phyloP scores from a whole-genome alignment of 2,329 filamentous ascomycete species.

The Aspergillus hiratsukae region DNA sequence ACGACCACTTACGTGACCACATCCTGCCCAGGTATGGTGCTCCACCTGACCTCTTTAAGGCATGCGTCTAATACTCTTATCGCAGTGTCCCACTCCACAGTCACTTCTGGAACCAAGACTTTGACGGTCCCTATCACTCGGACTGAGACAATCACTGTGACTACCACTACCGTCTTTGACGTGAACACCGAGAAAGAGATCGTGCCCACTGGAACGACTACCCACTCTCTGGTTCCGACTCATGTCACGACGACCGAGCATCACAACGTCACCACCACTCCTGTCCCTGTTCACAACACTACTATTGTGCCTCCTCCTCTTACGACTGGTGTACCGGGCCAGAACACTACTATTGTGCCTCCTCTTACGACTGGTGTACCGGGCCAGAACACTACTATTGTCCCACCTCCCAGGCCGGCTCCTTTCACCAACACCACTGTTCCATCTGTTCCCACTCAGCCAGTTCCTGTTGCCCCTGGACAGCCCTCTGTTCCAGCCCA shows the following conservation, averaged over 20 bases:
- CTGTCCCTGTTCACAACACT: constrained; percentile 4
- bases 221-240: constrained; percentile 9
- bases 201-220: constrained; percentile 11
- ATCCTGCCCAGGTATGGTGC: constrained; percentile 28
- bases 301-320: constrained; percentile 6
- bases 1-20: constrained; percentile 33
- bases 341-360: constrained; percentile 3
- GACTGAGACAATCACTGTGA: constrained; percentile 29
- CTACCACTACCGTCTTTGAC: constrained; percentile 24
- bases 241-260: background rate
- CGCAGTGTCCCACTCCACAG: constrained; percentile 24
- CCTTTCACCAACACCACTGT: constrained; percentile 4
- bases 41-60: background rate
- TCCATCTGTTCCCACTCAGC: constrained; percentile 1
- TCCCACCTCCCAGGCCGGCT: constrained; percentile 8
- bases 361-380: no score
- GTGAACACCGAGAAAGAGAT: constrained; percentile 11
- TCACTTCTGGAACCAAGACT: constrained; percentile 27
- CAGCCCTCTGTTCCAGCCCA: constrained; percentile 2
- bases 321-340: constrained; percentile 3
- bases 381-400: constrained; percentile 15
- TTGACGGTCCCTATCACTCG: constrained; percentile 27
- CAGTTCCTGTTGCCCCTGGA: constrained; percentile 1
- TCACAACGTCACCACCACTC: background rate
- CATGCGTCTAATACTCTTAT: constrained; percentile 1